A percentile compares a stretch with the other conserved stretches of the same genome.
Evolutionary conservation across 768 basidiomycete species (phyloP).

Genomic region (Mrakia gelida): DNA sequence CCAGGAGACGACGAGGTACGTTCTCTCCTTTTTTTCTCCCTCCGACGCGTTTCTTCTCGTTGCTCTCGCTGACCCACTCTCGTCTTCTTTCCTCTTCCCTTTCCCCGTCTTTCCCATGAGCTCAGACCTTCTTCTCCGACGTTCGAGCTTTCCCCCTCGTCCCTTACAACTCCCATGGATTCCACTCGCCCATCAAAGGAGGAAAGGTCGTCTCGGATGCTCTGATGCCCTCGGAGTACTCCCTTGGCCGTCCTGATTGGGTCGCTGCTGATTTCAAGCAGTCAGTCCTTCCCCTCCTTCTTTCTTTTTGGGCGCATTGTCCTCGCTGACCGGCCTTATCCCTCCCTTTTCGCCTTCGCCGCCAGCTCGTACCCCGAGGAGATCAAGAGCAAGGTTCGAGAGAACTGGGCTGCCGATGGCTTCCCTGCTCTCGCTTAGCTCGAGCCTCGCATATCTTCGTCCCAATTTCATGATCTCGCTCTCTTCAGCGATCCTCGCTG

Average conservation of each 20-base stretch:
- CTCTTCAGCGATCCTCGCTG: too few species aligned
- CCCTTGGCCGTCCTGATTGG: slow-evolving; percentile 3
- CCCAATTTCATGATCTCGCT: too few species aligned
- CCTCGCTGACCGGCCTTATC: not conserved
- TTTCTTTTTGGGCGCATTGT: not conserved
- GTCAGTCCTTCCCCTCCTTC: not conserved
- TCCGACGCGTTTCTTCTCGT: too few species aligned
- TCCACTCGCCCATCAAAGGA: slow-evolving; percentile 5
- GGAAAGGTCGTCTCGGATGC: slow-evolving; percentile 24
- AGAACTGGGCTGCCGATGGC: slow-evolving; percentile 20
- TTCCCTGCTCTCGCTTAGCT: slow-evolving; percentile 8
- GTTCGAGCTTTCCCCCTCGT: slow-evolving; percentile 20
- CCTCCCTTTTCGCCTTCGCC: not conserved
- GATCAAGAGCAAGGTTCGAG: slow-evolving; percentile 10
- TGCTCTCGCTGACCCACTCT: too few species aligned
- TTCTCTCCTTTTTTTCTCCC: not conserved
- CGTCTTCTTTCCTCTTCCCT: not conserved
- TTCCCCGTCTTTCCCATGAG: not conserved
- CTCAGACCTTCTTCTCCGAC: slow-evolving; percentile 24
- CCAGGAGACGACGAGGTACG: slow-evolving; percentile 21
- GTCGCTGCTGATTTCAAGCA: slow-evolving; percentile 22
- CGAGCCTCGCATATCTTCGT: not conserved
- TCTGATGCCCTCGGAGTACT: slow-evolving; percentile 23
- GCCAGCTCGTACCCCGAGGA: slow-evolving; percentile 21
- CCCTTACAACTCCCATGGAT: slow-evolving; percentile 23